Evolutionary conservation across 805 yeast species (phyloP), one percentile per base, ranked within the genome.

Genomic region (Metschnikowia cubensis): DNA sequence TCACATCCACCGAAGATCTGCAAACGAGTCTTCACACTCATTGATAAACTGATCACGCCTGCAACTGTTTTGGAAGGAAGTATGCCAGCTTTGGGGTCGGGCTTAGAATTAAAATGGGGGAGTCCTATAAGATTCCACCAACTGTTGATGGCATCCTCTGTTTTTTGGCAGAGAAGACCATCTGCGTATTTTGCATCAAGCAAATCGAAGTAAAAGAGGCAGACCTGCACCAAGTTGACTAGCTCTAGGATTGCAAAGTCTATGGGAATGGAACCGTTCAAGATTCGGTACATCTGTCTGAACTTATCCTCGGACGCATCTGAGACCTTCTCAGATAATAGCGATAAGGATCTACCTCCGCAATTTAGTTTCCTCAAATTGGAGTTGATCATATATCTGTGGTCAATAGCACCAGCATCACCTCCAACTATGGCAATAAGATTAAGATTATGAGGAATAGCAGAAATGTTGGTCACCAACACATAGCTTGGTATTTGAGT

Each of bases 101-200:
- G 77, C 50, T 70, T 71, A 21, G 61, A 52, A 50, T 69, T 72
- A 50, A 66, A 73, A 51, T 71, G 80, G 4, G 75, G 73, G 4
- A 72, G 66, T 0, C 96, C 96, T 54, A 85, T 77, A 34, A 80
- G 63, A 35, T 73, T 74, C 97, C 98, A 92, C 97, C 98, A 92
- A 41, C 75, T 73, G 2, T 65, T 59, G 21, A 89, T 77, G 0
- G 95, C 95, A 20, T 68, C 74, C 53, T 84, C 85, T 0, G 99
- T 92, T 50, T 78, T 75, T 50, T 82, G 80, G 64, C 98, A 92
- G 2, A 90, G 69, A 14, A 92, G 69, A 0, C 99, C 98, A 67
- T 94, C 97, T 50, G 88, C 87, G 55, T 77, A 82, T 32, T 69
- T 69, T 0, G 88, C 83, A 45, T 83, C 85, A 13, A 89, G 73